phyloP scores from a whole-genome alignment of 352 stramenopile genomes.

The Aphanomyces euteiches region DNA sequence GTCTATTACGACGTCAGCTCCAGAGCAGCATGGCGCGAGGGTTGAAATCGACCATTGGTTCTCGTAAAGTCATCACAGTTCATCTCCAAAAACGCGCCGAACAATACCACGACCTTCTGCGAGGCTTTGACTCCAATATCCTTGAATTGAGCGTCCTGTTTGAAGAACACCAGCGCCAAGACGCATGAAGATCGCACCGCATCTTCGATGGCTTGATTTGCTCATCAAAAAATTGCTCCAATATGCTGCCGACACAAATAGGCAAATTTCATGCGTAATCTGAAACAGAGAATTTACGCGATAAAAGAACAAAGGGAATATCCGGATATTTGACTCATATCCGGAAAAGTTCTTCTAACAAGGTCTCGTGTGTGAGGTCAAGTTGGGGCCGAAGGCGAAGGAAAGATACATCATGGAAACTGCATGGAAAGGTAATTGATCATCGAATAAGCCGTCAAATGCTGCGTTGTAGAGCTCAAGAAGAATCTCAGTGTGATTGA shows the following conservation, averaged over 20 bases:
- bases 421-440: slow-evolving; percentile 16
- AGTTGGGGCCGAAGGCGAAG: not conserved
- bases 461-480: slow-evolving; percentile 54
- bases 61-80: not conserved
- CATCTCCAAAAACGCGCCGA: slow-evolving; percentile 5
- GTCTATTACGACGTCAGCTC: slow-evolving; percentile 2
- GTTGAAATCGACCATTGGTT: not conserved
- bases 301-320: not conserved
- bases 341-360: slow-evolving; percentile 6
- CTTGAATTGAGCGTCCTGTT: slow-evolving; percentile 5
- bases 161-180: not conserved
- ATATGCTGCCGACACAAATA: no score
- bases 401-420: slow-evolving; percentile 28
- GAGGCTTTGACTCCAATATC: not conserved
- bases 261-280: no score
- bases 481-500: slow-evolving; percentile 68
- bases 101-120: slow-evolving; percentile 9
- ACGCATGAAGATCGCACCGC: not conserved
- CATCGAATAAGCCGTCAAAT: not conserved
- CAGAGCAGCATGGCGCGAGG: not conserved
- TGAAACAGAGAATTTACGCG: no score
- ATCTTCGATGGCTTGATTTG: slow-evolving; percentile 1
- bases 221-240: not conserved
- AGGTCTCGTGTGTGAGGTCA: slow-evolving; percentile 15
- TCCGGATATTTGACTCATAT: slow-evolving; percentile 2